These are phyloP conservation scores for Allium cepa DNA, from an alignment of 106 monocot genomes.

Conservation along the genomic window DNA sequence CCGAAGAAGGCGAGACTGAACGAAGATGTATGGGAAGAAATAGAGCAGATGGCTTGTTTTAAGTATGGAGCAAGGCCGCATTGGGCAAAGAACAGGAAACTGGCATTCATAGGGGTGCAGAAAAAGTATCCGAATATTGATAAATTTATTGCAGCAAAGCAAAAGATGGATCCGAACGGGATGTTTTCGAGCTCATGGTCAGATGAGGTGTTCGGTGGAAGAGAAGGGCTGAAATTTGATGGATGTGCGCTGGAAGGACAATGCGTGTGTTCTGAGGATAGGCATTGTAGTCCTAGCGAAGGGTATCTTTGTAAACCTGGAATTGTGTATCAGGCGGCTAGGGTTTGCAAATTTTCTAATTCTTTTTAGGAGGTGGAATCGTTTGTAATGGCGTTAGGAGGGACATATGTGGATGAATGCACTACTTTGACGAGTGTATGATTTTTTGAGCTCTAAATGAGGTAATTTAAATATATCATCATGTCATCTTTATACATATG, in stretches of 20 bases:
- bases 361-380: background rate
- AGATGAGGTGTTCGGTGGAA: constrained; percentile 26
- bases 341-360: constrained; percentile 49
- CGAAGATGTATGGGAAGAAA: constrained; percentile 74
- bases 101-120: constrained; percentile 47
- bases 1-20: constrained; percentile 45
- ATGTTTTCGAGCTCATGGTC: constrained; percentile 56
- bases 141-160: constrained; percentile 32
- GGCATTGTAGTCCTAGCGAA: constrained; percentile 60
- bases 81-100: constrained; percentile 70
- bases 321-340: constrained; percentile 56
- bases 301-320: constrained; percentile 64
- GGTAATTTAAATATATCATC: no score
- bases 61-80: constrained; percentile 61
- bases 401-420: no score
- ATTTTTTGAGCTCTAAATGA: no score
- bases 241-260: constrained; percentile 80
- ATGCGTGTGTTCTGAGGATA: constrained; percentile 67
- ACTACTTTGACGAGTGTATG: no score
- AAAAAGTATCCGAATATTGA: constrained; percentile 42
- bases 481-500: no score
- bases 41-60: constrained; percentile 84
- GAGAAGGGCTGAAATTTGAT: constrained; percentile 2
- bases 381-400: no score
- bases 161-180: constrained; percentile 32